Base-by-base conservation (phyloP, 2,329 filamentous ascomycete genomes). In the Alternaria infectoria region DNA sequence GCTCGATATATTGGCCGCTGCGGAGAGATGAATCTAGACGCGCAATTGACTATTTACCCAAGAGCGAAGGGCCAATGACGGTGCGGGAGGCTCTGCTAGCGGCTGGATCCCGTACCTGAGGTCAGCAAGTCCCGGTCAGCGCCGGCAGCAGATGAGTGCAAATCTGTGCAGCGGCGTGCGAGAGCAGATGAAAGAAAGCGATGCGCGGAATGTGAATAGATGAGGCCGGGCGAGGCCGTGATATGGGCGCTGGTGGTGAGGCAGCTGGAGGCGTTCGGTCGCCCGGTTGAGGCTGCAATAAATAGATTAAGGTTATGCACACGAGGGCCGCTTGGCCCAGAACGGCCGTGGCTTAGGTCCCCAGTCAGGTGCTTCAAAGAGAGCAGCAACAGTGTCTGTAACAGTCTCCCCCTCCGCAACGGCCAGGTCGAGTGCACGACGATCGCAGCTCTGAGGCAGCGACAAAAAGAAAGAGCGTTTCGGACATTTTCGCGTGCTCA, bases 231-330 rank as follows among this genome's bases (percentile, higher is more conserved):
- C 30, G 17, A 54, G 12, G 51, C 23, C 19, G 21, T 19, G 51
- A 26, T 12, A 54, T 43, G 32, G 36, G 51, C 21, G 40, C 17
- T 54, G 52, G 40, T 21, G 50, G 56, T 25, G 9, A 32, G 63
- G 52, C 61, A 51, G 15, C n/a, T 40, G 36, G 36, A 40, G 51
- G 59, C 26, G 50, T 59, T 58, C 59, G 56, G 36, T 56, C 45
- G 45, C 56, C 60, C 50, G 44, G 59, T 57, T 51, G 26, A 56
- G 60, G 43, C 55, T 51, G 64, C 57, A 67, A 66, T 64, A 69
- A 69, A 69, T 69, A 69, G 66, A 69, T 67, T 67, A 64, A 59
- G 26, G 54, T 62, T 67, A 17, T 44, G 61, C 54, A 58, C 50
- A 54, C 65, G 36, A 40, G 30, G 51, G 62, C 58, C 61, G 61